These are phyloP conservation scores for Penicillium arizonense DNA, from an alignment of 495 filamentous ascomycete genomes.

Conservation along the genomic window DNA sequence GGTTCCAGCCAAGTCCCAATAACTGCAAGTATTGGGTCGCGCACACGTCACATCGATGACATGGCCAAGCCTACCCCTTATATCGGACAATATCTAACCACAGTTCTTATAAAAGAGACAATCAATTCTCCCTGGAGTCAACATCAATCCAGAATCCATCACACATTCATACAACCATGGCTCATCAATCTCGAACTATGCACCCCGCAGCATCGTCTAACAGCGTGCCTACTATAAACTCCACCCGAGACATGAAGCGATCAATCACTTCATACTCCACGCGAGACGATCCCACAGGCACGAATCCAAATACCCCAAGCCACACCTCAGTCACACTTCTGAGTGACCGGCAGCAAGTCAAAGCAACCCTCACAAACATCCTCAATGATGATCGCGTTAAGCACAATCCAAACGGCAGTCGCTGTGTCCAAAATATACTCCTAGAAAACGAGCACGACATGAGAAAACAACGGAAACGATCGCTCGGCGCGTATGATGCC, in stretches of 20 bases:
- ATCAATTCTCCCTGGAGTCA: background rate
- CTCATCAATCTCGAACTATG: background rate
- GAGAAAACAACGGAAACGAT: constrained; percentile 1
- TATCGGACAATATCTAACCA: background rate
- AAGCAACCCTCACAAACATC: constrained; percentile 7
- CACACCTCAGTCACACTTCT: too few species aligned
- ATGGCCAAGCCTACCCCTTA: background rate
- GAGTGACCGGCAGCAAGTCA: constrained; percentile 1
- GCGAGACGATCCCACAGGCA: background rate
- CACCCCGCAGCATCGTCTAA: background rate
- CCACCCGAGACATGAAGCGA: background rate
- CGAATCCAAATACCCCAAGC: too few species aligned
- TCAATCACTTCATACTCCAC: background rate
- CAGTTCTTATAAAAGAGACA: background rate
- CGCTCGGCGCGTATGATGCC: background rate
- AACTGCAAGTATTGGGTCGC: background rate
- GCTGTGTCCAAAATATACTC: background rate
- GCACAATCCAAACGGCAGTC: constrained; percentile 1
- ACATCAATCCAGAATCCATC: background rate
- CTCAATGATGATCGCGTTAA: constrained; percentile 9
- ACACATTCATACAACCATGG: background rate
- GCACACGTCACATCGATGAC: constrained; percentile 1
- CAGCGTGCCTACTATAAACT: background rate
- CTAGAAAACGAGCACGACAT: constrained; percentile 3
- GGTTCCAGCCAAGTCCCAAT: background rate